phyloP scores from a whole-genome alignment of 2,329 filamentous ascomycete species.

The Phoma sp. region DNA sequence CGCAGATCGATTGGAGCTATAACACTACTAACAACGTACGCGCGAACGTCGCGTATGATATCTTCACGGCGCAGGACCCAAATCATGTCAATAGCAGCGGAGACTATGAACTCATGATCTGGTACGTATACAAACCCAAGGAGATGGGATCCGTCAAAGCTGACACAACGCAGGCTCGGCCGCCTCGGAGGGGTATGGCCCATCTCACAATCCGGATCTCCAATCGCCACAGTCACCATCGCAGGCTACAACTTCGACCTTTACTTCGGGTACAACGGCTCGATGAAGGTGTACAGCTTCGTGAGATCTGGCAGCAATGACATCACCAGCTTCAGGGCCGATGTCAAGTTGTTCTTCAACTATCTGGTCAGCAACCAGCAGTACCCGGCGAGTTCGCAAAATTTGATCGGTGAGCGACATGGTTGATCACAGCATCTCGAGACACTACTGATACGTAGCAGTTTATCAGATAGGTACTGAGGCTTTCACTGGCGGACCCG shows the following conservation, averaged over 20 bases:
- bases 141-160: too few relatives aligned
- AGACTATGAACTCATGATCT: constrained; percentile 69
- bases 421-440: too few relatives aligned
- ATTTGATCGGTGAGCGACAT: too few relatives aligned
- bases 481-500: too few relatives aligned
- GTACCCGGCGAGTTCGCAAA: too few relatives aligned
- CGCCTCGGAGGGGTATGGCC: constrained; percentile 61
- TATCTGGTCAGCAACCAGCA: constrained; percentile 59
- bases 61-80: constrained; percentile 60
- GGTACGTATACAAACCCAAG: constrained; percentile 40
- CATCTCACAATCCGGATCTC: constrained; percentile 61
- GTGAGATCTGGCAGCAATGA: constrained; percentile 51
- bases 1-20: constrained; percentile 52
- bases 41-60: constrained; percentile 66
- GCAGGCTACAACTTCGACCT: constrained; percentile 62
- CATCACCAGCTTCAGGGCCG: constrained; percentile 61
- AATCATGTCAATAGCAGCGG: too few relatives aligned
- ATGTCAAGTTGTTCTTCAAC: constrained; percentile 63
- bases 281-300: constrained; percentile 67
- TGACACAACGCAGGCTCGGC: too few relatives aligned
- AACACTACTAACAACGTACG: constrained; percentile 53
- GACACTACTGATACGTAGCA: too few relatives aligned
- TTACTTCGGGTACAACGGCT: constrained; percentile 65
- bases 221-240: constrained; percentile 62
- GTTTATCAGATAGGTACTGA: too few relatives aligned